Conservation (phyloP, 345 rosid species). For the Noccaea bulbosa region DNA sequence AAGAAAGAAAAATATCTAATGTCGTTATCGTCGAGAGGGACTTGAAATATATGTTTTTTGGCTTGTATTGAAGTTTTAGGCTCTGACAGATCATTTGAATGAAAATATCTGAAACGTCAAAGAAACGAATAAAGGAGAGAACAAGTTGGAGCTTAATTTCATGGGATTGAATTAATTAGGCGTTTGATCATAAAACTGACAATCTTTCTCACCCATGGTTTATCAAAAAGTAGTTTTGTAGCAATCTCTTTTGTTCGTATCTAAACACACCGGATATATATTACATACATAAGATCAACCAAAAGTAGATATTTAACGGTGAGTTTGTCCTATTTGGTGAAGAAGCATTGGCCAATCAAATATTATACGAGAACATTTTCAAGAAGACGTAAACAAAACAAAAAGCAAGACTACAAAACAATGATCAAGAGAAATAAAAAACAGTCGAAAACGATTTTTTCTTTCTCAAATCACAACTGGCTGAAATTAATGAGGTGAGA, state of each 20-base stretch:
- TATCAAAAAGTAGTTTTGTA: neutral
- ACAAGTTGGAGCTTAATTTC: neutral
- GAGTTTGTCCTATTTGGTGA: conserved; percentile 16
- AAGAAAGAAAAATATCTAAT: neutral
- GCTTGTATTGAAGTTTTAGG: conserved; percentile 8
- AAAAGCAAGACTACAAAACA: neutral
- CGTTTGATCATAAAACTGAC: neutral
- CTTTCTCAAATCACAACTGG: conserved; percentile 1
- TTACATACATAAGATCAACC: neutral
- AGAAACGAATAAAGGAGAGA: neutral
- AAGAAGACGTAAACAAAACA: neutral
- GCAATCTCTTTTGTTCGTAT: neutral
- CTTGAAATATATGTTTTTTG: conserved; percentile 30
- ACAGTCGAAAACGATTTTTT: conserved; percentile 17
- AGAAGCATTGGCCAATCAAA: neutral
- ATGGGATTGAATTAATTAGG: neutral
- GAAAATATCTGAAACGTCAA: neutral
- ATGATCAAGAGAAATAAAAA: neutral
- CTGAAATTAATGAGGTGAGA: neutral
- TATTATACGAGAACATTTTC: neutral
- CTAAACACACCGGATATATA: neutral
- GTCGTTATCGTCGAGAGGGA: conserved; percentile 18
- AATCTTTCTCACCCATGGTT: neutral
- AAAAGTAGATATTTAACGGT: conserved; percentile 1
- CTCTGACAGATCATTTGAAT: conserved; percentile 7